Evolutionary conservation across 495 filamentous ascomycete species (phyloP).

Genomic region (Neurospora intermedia): DNA sequence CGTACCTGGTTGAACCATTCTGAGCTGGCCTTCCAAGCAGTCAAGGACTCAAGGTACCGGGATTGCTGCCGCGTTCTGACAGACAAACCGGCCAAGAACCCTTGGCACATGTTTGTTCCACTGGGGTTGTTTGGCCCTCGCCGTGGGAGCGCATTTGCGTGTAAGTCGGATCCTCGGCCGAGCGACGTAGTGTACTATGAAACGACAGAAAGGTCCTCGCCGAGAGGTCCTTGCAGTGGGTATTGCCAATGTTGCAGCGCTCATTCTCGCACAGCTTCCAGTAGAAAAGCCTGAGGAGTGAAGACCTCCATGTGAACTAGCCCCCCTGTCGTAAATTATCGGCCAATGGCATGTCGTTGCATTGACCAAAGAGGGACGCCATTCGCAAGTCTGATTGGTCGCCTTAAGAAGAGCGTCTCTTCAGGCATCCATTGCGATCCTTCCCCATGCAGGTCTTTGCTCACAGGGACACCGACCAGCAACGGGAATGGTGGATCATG

Average conservation of each 20-base stretch:
- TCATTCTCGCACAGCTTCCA: neutral
- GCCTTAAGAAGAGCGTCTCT: neutral
- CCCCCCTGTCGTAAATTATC: neutral
- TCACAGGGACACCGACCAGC: neutral
- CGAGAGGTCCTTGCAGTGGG: neutral
- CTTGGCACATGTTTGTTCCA: neutral
- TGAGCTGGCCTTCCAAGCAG: neutral
- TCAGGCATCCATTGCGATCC: neutral
- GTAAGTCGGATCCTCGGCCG: neutral
- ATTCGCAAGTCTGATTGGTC: neutral
- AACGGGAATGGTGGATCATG: neutral
- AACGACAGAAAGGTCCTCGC: neutral
- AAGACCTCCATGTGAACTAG: neutral
- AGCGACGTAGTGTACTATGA: neutral
- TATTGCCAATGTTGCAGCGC: neutral
- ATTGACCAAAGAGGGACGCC: neutral
- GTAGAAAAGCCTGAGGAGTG: neutral
- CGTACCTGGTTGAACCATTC: neutral
- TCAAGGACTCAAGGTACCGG: neutral
- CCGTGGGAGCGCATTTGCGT: neutral
- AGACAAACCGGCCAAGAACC: neutral
- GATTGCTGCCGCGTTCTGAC: neutral
- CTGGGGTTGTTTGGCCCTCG: neutral
- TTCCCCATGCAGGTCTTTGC: neutral
- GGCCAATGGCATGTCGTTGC: neutral